Evolutionary conservation across 2,329 filamentous ascomycete genomes (phyloP), one percentile per base, ranked within the genome.

Genomic region (Bimuria novae-zelandiae): DNA sequence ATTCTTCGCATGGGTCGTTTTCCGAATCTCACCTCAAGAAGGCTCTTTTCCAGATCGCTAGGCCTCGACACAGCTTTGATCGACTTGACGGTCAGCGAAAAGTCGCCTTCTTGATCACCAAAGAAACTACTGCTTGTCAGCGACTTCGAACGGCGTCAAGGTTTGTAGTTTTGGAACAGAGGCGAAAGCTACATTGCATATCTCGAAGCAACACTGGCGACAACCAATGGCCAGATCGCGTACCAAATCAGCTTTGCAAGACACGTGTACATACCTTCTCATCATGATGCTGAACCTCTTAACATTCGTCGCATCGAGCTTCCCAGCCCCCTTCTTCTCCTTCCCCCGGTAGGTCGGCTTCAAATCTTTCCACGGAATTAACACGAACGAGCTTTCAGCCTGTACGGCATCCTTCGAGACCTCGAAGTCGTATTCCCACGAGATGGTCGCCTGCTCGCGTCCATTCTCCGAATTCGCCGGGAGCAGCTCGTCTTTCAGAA

Each of bases 231-330:
- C 10, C 30, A 11, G n/a, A n/a, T n/a, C n/a, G n/a, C n/a, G n/a
- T n/a, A n/a, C n/a, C n/a, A n/a, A n/a, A n/a, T n/a, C n/a, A n/a
- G n/a, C n/a, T n/a, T n/a, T n/a, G n/a, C n/a, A n/a, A n/a, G n/a
- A 12, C 30, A 12, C 30, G 11, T 12, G 11, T 33, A 12, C 30
- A 53, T 72, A 90, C 89, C 90, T 94, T 69, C 90, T 78, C 80
- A 89, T 89, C 90, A 94, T 92, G 54, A 94, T 79, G 45, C 85
- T 87, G 25, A 93, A 77, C 41, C 88, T 79, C 73, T 83, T 88
- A 33, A 94, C 77, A 37, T 77, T 76, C 42, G 77, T 77, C 57
- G 82, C 64, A 61, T 91, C 77, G 60, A 94, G 69, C 4, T 81
- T 78, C 51, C 78, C 71, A 0, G 83, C 83, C 72, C 88, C 85